Conservation (phyloP, 2,329 filamentous ascomycete genomes). For the Rhinocladiella similis region DNA sequence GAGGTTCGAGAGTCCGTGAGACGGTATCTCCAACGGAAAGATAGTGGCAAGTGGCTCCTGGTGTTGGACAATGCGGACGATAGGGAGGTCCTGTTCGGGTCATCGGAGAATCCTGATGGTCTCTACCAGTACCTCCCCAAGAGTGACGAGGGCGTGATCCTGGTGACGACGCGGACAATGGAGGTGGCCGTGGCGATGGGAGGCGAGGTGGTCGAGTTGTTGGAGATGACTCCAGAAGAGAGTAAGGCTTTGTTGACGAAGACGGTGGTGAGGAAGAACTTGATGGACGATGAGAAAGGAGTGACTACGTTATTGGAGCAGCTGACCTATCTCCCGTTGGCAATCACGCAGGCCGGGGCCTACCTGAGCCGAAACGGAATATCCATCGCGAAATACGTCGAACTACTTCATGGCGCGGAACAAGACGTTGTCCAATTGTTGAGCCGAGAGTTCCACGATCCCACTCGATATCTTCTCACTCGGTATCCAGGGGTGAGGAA, state of each 20-base stretch:
- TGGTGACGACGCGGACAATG: slow-evolving; percentile 36
- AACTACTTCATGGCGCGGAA: slow-evolving; percentile 29
- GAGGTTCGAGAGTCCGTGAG: slow-evolving; percentile 31
- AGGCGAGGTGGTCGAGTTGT: slow-evolving; percentile 3
- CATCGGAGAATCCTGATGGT: not conserved
- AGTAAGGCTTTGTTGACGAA: slow-evolving; percentile 30
- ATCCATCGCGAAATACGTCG: slow-evolving; percentile 18
- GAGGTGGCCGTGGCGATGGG: slow-evolving; percentile 27
- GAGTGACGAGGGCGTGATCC: slow-evolving; percentile 26
- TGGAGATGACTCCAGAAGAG: not conserved
- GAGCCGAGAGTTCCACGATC: slow-evolving; percentile 36
- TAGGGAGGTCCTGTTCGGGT: not conserved
- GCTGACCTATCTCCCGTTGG: slow-evolving; percentile 30
- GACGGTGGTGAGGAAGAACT: not conserved
- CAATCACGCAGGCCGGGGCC: slow-evolving; percentile 30
- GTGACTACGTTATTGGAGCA: slow-evolving; percentile 20
- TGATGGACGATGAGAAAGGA: slow-evolving; percentile 13
- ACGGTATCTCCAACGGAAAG: slow-evolving; percentile 29
- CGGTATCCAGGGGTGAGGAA: slow-evolving; percentile 30
- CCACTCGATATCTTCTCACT: slow-evolving; percentile 28
- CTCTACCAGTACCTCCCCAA: slow-evolving; percentile 24
- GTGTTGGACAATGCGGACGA: slow-evolving; percentile 32
- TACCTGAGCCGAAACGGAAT: slow-evolving; percentile 25
- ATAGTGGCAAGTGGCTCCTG: slow-evolving; percentile 34
- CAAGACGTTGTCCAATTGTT: slow-evolving; percentile 34